Percentiles rank a stretch among this genome's conserved stretches.
Evolutionary conservation across 1,284 basidiomycete species (phyloP).

Genomic region (Hypsizygus ulmarius): DNA sequence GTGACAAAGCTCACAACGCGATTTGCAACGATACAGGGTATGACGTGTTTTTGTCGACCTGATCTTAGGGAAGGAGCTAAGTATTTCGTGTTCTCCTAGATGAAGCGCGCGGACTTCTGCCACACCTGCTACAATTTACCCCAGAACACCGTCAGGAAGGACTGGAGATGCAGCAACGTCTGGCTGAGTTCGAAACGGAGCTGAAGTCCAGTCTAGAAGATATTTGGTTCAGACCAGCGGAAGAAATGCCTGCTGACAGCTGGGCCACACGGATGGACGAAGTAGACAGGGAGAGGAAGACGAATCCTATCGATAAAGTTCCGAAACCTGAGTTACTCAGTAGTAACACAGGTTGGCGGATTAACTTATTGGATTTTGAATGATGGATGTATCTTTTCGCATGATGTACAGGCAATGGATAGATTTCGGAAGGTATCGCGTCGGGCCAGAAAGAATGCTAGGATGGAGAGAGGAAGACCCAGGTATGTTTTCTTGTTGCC

Average conservation of each 20-base stretch:
- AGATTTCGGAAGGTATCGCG: too few relatives aligned
- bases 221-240: constrained; percentile 51
- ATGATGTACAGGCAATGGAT: too few relatives aligned
- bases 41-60: constrained; percentile 16
- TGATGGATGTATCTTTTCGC: too few relatives aligned
- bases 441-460: too few relatives aligned
- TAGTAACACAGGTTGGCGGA: constrained; percentile 44
- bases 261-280: constrained; percentile 65
- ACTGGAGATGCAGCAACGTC: constrained; percentile 49
- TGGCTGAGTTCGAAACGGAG: constrained; percentile 50
- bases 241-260: constrained; percentile 35
- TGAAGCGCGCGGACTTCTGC: constrained; percentile 59
- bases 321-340: constrained; percentile 50
- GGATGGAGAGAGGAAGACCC: too few relatives aligned
- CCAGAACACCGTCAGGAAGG: constrained; percentile 60
- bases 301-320: constrained; percentile 57
- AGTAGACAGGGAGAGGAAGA: constrained; percentile 46
- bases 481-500: too few relatives aligned
- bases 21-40: constrained; percentile 59
- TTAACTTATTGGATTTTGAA: constrained; percentile 41
- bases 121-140: constrained; percentile 67
- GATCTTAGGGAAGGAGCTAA: background rate
- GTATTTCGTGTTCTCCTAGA: constrained; percentile 36
- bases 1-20: constrained; percentile 71
- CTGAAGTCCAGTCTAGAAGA: constrained; percentile 53